phyloP scores from a whole-genome alignment of 192 early-diverging fungal species.

The Podila verticillata region DNA sequence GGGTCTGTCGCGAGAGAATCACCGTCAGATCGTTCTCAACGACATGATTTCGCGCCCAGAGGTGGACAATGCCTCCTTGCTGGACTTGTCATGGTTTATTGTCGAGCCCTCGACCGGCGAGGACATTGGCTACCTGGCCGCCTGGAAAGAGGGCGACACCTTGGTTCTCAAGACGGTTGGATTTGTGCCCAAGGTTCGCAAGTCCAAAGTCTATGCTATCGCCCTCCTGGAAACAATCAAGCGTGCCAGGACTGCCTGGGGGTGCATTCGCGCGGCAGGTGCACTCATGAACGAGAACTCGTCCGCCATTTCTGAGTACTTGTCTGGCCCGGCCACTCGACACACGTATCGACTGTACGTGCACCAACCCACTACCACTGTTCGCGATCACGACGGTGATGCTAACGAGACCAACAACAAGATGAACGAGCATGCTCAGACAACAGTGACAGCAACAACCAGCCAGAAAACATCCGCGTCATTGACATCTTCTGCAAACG shows the following conservation, averaged over 20 bases:
- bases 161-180: conserved; percentile 39
- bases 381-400: not conserved
- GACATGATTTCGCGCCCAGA: conserved; percentile 43
- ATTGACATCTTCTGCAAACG: not conserved
- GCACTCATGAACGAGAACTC: conserved; percentile 38
- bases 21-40: conserved; percentile 34
- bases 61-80: conserved; percentile 33
- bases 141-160: conserved; percentile 29
- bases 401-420: not conserved
- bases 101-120: conserved; percentile 16
- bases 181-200: conserved; percentile 9
- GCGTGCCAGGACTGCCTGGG: conserved; percentile 39
- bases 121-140: conserved; percentile 34
- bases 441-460: not conserved
- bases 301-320: conserved; percentile 1
- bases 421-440: not conserved
- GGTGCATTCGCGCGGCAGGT: conserved; percentile 11
- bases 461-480: not conserved
- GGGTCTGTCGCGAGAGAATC: conserved; percentile 6
- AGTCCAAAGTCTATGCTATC: conserved; percentile 26
- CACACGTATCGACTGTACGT: conserved; percentile 42
- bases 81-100: conserved; percentile 34
- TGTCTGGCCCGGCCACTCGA: conserved; percentile 16
- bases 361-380: not conserved
- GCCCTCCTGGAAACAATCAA: conserved; percentile 8